A percentile compares a stretch with the other conserved stretches of the same genome.
phyloP scores from a whole-genome alignment of 208 protist genomes.

The Paratrypanosoma confusum region DNA sequence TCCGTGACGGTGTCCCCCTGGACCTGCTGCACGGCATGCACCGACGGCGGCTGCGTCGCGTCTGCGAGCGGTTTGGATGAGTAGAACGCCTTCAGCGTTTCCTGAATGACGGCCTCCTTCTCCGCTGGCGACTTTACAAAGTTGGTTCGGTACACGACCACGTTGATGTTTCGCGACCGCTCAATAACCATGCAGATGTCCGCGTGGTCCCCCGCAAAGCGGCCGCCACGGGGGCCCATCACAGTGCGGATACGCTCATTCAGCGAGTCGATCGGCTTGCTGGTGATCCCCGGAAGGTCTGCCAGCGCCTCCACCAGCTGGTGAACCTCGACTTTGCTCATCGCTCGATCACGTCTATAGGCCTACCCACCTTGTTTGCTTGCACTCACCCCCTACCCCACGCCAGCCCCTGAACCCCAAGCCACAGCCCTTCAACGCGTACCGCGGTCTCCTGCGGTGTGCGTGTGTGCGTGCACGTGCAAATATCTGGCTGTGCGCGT shows the following conservation, averaged over 20 bases:
- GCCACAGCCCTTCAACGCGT: background rate
- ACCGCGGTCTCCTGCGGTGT: background rate
- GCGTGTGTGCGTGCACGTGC: background rate
- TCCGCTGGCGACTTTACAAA: conserved; percentile 1
- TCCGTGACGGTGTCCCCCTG: conserved; percentile 2
- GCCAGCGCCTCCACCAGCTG: too few species aligned
- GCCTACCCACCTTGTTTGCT: too few species aligned
- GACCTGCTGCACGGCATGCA: conserved; percentile 9
- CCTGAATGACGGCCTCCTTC: too few species aligned
- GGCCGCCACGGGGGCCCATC: conserved; percentile 30
- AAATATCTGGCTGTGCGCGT: background rate
- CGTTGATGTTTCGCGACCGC: conserved; percentile 65
- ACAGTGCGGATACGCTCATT: background rate
- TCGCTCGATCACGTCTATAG: too few species aligned
- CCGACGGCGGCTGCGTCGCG: too few species aligned
- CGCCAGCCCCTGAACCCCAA: too few species aligned
- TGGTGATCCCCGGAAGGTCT: background rate
- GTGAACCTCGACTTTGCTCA: too few species aligned
- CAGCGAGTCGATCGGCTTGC: background rate
- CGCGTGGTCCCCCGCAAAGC: conserved; percentile 56
- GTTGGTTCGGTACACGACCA: conserved; percentile 60
- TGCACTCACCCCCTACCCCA: too few species aligned
- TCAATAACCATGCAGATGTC: conserved; percentile 77
- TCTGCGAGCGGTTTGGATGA: too few species aligned
- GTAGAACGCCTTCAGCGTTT: too few species aligned